Percentiles rank a stretch among this genome's conserved stretches.
phyloP scores from a whole-genome alignment of 75 land plant species.

The Sequoia sempervirens region DNA sequence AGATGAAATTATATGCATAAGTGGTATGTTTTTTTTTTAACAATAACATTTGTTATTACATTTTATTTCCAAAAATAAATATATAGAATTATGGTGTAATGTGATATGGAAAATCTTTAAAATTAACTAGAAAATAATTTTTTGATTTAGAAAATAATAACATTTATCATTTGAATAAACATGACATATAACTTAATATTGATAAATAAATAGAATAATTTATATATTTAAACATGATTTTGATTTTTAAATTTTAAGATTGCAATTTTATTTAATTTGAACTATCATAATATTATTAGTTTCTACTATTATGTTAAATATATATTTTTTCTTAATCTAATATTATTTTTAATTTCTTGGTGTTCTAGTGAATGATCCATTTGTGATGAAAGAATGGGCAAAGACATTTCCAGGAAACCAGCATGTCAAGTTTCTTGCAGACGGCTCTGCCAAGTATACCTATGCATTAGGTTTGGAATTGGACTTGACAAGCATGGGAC shows the following conservation, averaged over 20 bases:
- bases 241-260: too few relatives aligned
- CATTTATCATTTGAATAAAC: background rate
- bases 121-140: background rate
- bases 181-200: background rate
- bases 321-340: background rate
- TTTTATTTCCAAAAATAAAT: too few relatives aligned
- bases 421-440: constrained; percentile 71
- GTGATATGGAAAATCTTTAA: background rate
- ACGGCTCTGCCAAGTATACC: constrained; percentile 85
- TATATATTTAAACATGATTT: too few relatives aligned
- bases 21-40: constrained; percentile 14
- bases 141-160: background rate
- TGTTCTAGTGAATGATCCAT: constrained; percentile 83
- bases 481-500: constrained; percentile 73
- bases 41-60: background rate
- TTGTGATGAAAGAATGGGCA: constrained; percentile 90
- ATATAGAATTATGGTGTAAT: background rate
- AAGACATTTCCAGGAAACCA: constrained; percentile 76
- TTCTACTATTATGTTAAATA: background rate
- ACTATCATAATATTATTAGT: background rate
- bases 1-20: constrained; percentile 21
- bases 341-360: background rate
- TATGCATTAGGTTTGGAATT: constrained; percentile 81
- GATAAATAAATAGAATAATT: background rate
- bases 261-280: background rate